Base-by-base conservation (phyloP, 768 basidiomycete genomes). In the Trichaptum fuscoviolaceum region DNA sequence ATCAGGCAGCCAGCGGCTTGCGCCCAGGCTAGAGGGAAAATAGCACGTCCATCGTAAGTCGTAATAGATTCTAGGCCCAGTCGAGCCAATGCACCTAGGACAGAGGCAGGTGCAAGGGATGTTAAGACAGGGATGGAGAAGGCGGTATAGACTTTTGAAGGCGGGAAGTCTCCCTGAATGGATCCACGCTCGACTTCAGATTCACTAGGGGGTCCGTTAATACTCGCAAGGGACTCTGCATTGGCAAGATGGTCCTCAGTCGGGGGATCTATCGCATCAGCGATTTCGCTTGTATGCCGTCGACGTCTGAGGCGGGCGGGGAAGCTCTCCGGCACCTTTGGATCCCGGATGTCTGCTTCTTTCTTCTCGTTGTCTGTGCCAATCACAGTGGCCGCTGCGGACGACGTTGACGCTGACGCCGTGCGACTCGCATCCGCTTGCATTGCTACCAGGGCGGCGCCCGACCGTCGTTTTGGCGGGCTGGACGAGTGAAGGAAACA, bases 1-100 rank as follows among this genome's bases (percentile, higher is more conserved):
- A 96, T 79, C 64, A 95, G 80, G 77, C 96, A 99, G 20, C 97
- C 97, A 0, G 89, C 78, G 0, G 87, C 91, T 75, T 99, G 96
- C 0, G 87, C 83, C 80, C 95, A 98, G 4, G 89, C 86, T 25
- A 98, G 79, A 1, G 91, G 81, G 73, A 95, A 98, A 6, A 98
- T 87, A 69, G 86, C 83, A 58, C 83, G 75, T 0, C 91, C 93
- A 42, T 88, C 82, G 70, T 93, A 98, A 0, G 83, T 85, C 23
- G 83, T 83, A 59, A 99, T 78, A 7, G 92, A 91, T 30, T 84
- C 74, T 8, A 97, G 75, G 0, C 96, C 96, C 6, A 98, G 78
- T 36, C 96, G 82, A 12, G 90, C 87, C 42, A 99, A 86, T 5
- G 87, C 81, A n/a, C 96, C 96, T 60, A 96, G 82, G 62, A 96